A percentile compares a stretch with the other conserved stretches of the same genome.
These are phyloP conservation scores for Oxalis stricta DNA, from an alignment of 441 rosid genomes.

Conservation along the genomic window DNA sequence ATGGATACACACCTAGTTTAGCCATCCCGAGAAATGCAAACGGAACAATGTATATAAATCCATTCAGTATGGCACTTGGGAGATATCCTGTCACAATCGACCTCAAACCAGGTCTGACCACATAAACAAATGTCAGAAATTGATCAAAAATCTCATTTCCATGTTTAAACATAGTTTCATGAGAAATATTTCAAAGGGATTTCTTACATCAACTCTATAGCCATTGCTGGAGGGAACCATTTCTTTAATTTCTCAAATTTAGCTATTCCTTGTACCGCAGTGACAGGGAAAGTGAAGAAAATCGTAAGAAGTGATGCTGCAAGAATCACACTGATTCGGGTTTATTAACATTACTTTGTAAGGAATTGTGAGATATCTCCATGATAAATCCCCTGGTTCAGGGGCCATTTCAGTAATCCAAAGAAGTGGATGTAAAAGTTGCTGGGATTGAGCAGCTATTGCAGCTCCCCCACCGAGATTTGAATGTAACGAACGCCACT, in stretches of 20 bases:
- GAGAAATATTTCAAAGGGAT: conserved; percentile 4
- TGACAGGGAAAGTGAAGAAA: conserved; percentile 80
- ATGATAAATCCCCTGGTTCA: conserved; percentile 70
- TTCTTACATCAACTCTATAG: conserved; percentile 63
- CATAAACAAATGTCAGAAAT: conserved; percentile 8
- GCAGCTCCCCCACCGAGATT: conserved; percentile 62
- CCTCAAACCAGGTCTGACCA: conserved; percentile 74
- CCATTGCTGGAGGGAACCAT: conserved; percentile 87
- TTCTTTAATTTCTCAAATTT: conserved; percentile 69
- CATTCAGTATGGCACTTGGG: conserved; percentile 82
- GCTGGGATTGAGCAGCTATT: conserved; percentile 67
- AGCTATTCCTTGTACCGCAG: conserved; percentile 94
- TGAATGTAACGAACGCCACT: conserved; percentile 72
- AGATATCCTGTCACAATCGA: conserved; percentile 81
- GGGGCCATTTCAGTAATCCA: conserved; percentile 80
- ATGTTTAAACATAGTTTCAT: not conserved
- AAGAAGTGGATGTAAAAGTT: conserved; percentile 57
- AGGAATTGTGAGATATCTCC: conserved; percentile 59
- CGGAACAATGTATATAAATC: conserved; percentile 62
- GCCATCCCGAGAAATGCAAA: conserved; percentile 70
- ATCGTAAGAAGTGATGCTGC: conserved; percentile 63
- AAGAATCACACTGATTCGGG: conserved; percentile 51
- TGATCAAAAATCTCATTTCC: not conserved
- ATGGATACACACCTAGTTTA: conserved; percentile 50
- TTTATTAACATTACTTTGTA: conserved; percentile 36